A percentile compares a stretch with the other conserved stretches of the same genome.
These are phyloP conservation scores for Exophiala sp. DNA, from an alignment of 2,329 filamentous ascomycete species.

Conservation along the genomic window DNA sequence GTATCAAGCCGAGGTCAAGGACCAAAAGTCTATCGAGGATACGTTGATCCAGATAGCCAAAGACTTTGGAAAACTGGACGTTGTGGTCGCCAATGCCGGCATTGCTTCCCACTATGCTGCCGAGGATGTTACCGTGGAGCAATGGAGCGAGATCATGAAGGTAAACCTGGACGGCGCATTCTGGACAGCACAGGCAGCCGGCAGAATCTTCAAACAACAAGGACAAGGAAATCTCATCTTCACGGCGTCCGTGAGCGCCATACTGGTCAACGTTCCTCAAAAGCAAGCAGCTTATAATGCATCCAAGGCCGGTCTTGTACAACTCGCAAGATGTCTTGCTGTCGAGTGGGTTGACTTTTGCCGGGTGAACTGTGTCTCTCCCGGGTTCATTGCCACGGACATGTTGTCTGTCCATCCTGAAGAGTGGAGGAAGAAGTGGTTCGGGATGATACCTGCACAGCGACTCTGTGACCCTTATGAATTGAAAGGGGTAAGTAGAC, in stretches of 20 bases:
- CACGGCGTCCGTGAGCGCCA: slow-evolving; percentile 38
- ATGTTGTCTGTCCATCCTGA: slow-evolving; percentile 31
- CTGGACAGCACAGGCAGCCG: slow-evolving; percentile 39
- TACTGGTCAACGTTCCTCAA: slow-evolving; percentile 40
- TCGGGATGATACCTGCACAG: slow-evolving; percentile 38
- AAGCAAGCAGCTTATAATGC: slow-evolving; percentile 40
- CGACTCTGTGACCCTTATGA: slow-evolving; percentile 39
- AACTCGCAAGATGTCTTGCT: slow-evolving; percentile 39
- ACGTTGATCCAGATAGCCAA: slow-evolving; percentile 33
- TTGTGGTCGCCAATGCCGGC: slow-evolving; percentile 48
- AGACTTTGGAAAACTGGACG: slow-evolving; percentile 45
- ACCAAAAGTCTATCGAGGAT: slow-evolving; percentile 32
- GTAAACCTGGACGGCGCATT: slow-evolving; percentile 41
- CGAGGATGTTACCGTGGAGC: slow-evolving; percentile 38
- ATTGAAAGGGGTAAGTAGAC: slow-evolving; percentile 35
- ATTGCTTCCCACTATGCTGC: slow-evolving; percentile 36
- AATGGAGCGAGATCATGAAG: slow-evolving; percentile 38
- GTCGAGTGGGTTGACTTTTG: slow-evolving; percentile 41
- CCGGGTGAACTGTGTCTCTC: slow-evolving; percentile 37
- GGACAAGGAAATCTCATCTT: slow-evolving; percentile 38
- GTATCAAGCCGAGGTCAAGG: slow-evolving; percentile 35
- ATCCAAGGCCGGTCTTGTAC: slow-evolving; percentile 36
- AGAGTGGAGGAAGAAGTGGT: slow-evolving; percentile 40
- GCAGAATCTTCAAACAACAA: slow-evolving; percentile 36
- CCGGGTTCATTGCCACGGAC: slow-evolving; percentile 41